Evolutionary conservation across 2,329 filamentous ascomycete genomes (phyloP), one percentile per base, ranked within the genome.

Genomic region (Hawksworthiomyces lignivorus): DNA sequence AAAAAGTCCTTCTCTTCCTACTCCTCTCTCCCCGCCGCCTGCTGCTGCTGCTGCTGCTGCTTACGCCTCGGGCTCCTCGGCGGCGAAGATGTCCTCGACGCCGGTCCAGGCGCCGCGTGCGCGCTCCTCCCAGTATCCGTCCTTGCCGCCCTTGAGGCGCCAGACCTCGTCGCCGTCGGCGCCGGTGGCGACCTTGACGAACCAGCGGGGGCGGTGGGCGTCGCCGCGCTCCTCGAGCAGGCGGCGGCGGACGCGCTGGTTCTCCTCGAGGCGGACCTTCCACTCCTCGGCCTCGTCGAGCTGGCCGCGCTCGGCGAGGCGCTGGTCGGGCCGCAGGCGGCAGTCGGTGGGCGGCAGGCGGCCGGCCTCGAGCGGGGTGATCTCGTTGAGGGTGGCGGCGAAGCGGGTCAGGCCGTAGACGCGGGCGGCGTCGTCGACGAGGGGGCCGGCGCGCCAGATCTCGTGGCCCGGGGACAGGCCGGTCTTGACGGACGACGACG

Each of bases 41-140:
- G n/a, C n/a, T n/a, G n/a, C n/a, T n/a, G n/a, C n/a, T n/a, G n/a
- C n/a, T n/a, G n/a, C n/a, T n/a, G n/a, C n/a, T n/a, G n/a, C n/a
- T n/a, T n/a, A n/a, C n/a, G n/a, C n/a, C n/a, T n/a, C n/a, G n/a
- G n/a, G n/a, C n/a, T n/a, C n/a, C n/a, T n/a, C n/a, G n/a, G n/a
- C n/a, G n/a, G n/a, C n/a, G n/a, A 75, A 80, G 39, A 80, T 65
- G 35, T 74, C 62, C 49, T 69, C 64, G 26, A 77, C 60, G 5
- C 71, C 72, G 4, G 56, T 60, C 87, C 86, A 95, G 43, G 68
- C 68, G 2, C 81, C 81, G 49, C 67, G 75, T 3, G 70, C 73
- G 47, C 90, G 75, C 63, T 87, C 82, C 57, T 95, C 89, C 92
- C 92, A 98, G 63, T 98, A 98, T 8, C 87, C 82, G 15, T 94